phyloP scores from a whole-genome alignment of 75 land plant species.

The Pseudotsuga menziesii region DNA sequence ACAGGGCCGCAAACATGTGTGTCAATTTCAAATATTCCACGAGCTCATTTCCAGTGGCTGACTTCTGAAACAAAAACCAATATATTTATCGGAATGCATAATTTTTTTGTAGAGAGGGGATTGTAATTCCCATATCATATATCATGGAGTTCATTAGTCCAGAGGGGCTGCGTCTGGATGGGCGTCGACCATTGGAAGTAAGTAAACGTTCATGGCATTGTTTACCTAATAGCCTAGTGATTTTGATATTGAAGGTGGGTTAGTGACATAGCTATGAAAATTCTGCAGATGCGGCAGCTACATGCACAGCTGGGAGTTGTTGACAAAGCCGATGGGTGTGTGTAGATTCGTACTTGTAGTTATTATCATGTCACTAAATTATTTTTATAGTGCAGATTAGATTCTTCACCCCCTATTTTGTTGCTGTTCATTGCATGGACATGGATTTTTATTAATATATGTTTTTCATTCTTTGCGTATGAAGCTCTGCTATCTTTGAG shows the following conservation, averaged over 20 bases:
- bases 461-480: neutral
- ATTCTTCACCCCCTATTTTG: neutral
- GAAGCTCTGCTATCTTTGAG: conserved; percentile 91
- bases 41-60: too few species aligned
- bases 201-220: neutral
- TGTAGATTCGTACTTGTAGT: neutral
- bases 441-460: too few species aligned
- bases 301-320: conserved; percentile 77
- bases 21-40: too few species aligned
- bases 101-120: too few species aligned
- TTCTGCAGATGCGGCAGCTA: conserved; percentile 83
- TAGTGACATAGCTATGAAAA: conserved; percentile 4
- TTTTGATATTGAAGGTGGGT: neutral
- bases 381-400: neutral
- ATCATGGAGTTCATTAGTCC: conserved; percentile 89
- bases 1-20: too few species aligned
- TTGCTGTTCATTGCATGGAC: neutral
- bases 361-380: neutral
- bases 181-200: conserved; percentile 90
- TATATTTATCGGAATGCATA: too few species aligned
- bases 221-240: neutral
- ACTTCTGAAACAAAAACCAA: too few species aligned
- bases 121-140: too few species aligned
- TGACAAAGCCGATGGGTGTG: conserved; percentile 89
- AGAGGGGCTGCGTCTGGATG: conserved; percentile 91